Conservation (phyloP, 345 rosid species). For the Aquilaria malaccensis region DNA sequence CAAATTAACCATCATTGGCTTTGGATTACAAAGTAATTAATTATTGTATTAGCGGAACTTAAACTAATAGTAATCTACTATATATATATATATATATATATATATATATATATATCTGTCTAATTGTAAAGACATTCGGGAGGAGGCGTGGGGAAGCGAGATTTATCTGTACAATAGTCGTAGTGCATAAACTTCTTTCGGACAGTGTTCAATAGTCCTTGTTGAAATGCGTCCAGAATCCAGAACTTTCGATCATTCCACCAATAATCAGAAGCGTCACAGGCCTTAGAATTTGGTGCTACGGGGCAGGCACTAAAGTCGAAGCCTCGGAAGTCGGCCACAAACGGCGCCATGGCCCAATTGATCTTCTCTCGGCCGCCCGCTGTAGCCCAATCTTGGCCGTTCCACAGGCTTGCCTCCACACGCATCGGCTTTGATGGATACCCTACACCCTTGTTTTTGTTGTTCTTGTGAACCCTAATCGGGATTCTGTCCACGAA, state of each 20-base stretch:
- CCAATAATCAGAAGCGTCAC: conserved; percentile 38
- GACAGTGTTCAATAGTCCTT: conserved; percentile 12
- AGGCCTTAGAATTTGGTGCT: conserved; percentile 8
- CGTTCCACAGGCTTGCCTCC: conserved; percentile 61
- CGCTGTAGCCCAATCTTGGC: conserved; percentile 54
- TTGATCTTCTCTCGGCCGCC: conserved; percentile 37
- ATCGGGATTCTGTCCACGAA: conserved; percentile 57
- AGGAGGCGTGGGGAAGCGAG: no score
- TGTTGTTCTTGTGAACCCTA: conserved; percentile 61
- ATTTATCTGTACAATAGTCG: conserved; percentile 20
- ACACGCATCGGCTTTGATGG: conserved; percentile 47
- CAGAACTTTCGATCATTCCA: conserved; percentile 43
- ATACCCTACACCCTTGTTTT: conserved; percentile 31
- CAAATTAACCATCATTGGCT: no score
- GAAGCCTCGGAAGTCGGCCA: conserved; percentile 39
- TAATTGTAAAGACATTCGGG: no score
- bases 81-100: no score
- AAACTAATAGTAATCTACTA: no score
- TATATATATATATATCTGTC: no score
- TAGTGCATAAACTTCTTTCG: conserved; percentile 23
- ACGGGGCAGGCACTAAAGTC: conserved; percentile 32
- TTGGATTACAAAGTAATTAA: no score
- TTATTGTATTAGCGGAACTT: no score
- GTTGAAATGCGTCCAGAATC: conserved; percentile 17
- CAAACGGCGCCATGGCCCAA: conserved; percentile 56